Evolutionary conservation across 1,284 basidiomycete species (phyloP), one percentile per base, ranked within the genome.

Genomic region (Ceratobasidium sp.): DNA sequence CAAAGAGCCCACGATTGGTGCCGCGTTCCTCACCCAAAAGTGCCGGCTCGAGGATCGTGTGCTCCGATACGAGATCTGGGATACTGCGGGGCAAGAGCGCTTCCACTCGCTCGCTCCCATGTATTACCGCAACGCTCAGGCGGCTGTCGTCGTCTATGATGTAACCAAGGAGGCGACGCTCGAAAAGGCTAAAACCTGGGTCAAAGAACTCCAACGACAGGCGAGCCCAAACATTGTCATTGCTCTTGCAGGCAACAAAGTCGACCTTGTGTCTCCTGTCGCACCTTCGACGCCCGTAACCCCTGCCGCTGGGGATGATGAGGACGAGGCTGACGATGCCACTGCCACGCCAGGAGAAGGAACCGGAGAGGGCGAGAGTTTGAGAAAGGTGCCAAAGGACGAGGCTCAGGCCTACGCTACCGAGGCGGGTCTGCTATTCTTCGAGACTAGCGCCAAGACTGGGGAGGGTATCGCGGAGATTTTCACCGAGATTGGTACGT

Each of bases 111-210:
- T 95, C 71, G 94, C 92, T 60, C 94, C 94, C 70, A 96, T 96
- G 94, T 99, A 99, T 82, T 99, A 98, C 80, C 91, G 96, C 77
- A 98, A 99, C 76, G 96, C 96, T 10, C 96, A 98, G 79, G 96
- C 96, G 6, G 96, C 96, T 49, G 94, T 98, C 40, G 96, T 99
- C 32, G 96, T 98, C 31, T 99, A 98, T 81, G 96, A 99, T 79
- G 90, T 99, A 69, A 96, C 94, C 65, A 96, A 95, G 78, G 89
- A 90, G 70, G 87, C 91, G 69, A 98, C 95, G 75, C 86, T 99
- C 72, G 97, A 99, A 80, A 99, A 99, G 80, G 96, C 96, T 71
- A 99, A 99, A 83, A 95, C 94, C 38, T 99, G 96, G 96, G 96
- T 99, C 73, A 99, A 98, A 83, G 96, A 99, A 81, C 86, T 99